phyloP scores from a whole-genome alignment of 441 rosid genomes.

The Erodium moschatum region DNA sequence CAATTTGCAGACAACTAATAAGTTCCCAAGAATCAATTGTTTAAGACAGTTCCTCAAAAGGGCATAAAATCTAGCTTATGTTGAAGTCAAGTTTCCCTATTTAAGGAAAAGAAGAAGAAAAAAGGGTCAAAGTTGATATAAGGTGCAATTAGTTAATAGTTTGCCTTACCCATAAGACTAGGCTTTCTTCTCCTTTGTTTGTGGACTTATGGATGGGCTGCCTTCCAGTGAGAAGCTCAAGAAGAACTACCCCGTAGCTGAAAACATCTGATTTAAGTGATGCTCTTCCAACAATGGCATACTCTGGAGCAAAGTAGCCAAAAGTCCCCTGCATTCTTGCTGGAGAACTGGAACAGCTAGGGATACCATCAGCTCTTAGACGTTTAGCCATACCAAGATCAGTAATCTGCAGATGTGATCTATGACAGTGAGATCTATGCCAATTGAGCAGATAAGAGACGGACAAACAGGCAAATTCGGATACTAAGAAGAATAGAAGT shows the following conservation, averaged over 20 bases:
- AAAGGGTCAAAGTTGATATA: background rate
- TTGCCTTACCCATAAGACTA: conserved; percentile 70
- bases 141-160: conserved; percentile 2
- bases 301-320: conserved; percentile 95
- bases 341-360: conserved; percentile 82
- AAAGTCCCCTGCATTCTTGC: conserved; percentile 89
- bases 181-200: conserved; percentile 79
- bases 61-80: background rate
- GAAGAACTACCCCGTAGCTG: conserved; percentile 91
- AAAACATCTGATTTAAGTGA: conserved; percentile 90
- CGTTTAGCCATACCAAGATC: conserved; percentile 97
- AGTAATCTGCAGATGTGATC: conserved; percentile 50
- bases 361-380: conserved; percentile 57
- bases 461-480: background rate
- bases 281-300: conserved; percentile 81
- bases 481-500: conserved; percentile 8
- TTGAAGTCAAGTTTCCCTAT: background rate
- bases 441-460: conserved; percentile 4
- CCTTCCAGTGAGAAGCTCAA: conserved; percentile 83
- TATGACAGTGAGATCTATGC: background rate
- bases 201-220: conserved; percentile 61
- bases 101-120: background rate
- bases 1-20: background rate
- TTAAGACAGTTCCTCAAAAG: background rate
- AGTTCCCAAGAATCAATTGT: background rate